Conservation (phyloP, 2,329 filamentous ascomycete genomes). For the Thyridium curvatum region DNA sequence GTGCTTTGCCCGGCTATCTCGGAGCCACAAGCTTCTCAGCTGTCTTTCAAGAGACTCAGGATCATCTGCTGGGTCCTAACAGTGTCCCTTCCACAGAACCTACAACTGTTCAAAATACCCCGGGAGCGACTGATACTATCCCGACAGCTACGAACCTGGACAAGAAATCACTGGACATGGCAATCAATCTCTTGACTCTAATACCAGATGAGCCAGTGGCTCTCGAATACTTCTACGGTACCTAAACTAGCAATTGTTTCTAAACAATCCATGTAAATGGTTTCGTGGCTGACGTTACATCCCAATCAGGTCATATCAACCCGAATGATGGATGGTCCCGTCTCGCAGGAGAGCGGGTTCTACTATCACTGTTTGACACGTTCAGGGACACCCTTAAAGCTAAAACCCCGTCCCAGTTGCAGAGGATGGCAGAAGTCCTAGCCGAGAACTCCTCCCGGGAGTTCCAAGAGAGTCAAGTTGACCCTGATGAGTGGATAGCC, state of each 20-base stretch:
- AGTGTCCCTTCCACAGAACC: too few relatives aligned
- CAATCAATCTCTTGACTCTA: background rate
- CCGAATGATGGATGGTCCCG: constrained; percentile 3
- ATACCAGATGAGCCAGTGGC: too few relatives aligned
- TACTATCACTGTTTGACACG: constrained; percentile 1
- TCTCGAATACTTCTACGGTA: too few relatives aligned
- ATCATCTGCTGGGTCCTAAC: background rate
- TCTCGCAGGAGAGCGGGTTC: background rate
- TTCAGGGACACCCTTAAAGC: background rate
- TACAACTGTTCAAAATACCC: too few relatives aligned
- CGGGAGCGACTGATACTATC: too few relatives aligned
- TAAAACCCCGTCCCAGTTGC: background rate
- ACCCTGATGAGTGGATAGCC: constrained; percentile 1
- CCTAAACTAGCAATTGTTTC: too few relatives aligned
- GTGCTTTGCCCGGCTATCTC: constrained; percentile 3
- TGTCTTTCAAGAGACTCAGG: constrained; percentile 1
- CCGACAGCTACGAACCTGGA: too few relatives aligned
- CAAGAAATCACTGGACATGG: background rate
- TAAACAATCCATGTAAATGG: background rate
- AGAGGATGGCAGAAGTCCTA: constrained; percentile 1
- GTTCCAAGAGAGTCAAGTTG: background rate
- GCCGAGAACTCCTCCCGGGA: background rate
- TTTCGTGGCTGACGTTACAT: background rate
- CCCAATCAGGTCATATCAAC: background rate
- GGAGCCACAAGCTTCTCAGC: constrained; percentile 5